These are phyloP conservation scores for Xylariaceae sp. DNA, from an alignment of 2,329 filamentous ascomycete species.

Conservation along the genomic window DNA sequence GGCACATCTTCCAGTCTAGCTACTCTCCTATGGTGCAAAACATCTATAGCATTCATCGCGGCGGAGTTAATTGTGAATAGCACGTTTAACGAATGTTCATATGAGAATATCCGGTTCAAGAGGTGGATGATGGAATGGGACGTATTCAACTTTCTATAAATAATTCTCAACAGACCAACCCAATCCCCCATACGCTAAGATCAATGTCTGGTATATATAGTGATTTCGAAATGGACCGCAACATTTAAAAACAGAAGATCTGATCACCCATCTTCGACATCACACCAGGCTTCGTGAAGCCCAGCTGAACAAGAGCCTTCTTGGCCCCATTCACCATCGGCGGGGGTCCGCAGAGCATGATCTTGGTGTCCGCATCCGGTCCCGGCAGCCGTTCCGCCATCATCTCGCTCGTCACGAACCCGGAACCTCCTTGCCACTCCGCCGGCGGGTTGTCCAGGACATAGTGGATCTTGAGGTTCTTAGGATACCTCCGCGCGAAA, in stretches of 20 bases:
- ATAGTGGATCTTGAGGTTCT: slow-evolving; percentile 52
- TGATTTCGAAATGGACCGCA: not conserved
- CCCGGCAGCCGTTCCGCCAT: slow-evolving; percentile 46
- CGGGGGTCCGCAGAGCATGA: slow-evolving; percentile 57
- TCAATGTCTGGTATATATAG: not conserved
- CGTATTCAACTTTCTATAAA: too few species aligned
- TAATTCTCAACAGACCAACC: not conserved
- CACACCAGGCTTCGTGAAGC: slow-evolving; percentile 46
- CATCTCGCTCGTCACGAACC: slow-evolving; percentile 47
- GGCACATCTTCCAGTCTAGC: too few species aligned
- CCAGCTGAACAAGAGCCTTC: slow-evolving; percentile 43
- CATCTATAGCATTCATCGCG: too few species aligned
- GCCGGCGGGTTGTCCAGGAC: slow-evolving; percentile 46
- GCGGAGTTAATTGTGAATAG: too few species aligned
- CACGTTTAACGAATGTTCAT: too few species aligned
- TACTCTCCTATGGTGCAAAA: too few species aligned
- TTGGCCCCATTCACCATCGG: slow-evolving; percentile 55
- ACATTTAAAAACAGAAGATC: slow-evolving; percentile 39
- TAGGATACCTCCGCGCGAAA: slow-evolving; percentile 45
- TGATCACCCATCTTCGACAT: slow-evolving; percentile 50
- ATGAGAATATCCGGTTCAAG: too few species aligned
- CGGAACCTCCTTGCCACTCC: slow-evolving; percentile 44
- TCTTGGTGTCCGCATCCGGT: slow-evolving; percentile 42
- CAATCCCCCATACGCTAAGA: not conserved
- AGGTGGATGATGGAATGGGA: too few species aligned